Evolutionary conservation across 208 protist genomes (phyloP).

Genomic region (Trypanosoma caninum): DNA sequence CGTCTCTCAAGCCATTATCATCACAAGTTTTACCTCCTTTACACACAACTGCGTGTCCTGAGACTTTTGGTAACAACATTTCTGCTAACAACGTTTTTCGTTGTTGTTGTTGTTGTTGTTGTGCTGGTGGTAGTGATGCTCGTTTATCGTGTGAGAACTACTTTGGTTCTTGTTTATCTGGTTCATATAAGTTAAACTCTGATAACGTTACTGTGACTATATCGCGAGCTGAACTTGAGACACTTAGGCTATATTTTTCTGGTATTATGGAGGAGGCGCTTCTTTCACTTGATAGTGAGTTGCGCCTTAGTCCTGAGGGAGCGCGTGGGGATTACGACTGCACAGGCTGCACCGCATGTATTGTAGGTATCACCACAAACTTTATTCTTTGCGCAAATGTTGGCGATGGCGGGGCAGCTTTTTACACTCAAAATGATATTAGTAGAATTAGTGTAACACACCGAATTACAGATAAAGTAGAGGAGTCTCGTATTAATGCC

Average conservation of each 20-base stretch:
- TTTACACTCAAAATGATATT: conserved; percentile 47
- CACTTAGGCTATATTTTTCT: conserved; percentile 63
- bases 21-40: too few species aligned
- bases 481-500: conserved; percentile 51
- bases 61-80: too few species aligned
- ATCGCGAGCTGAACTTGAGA: conserved; percentile 49
- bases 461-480: conserved; percentile 39
- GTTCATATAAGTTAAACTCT: neutral
- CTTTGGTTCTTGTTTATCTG: neutral
- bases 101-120: neutral
- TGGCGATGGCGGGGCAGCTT: conserved; percentile 71
- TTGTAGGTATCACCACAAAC: conserved; percentile 68
- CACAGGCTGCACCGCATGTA: conserved; percentile 75
- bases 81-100: too few species aligned
- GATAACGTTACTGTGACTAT: conserved; percentile 6
- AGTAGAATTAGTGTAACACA: conserved; percentile 55
- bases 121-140: neutral
- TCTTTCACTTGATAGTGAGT: conserved; percentile 49
- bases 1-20: too few species aligned
- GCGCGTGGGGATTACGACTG: conserved; percentile 62
- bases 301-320: conserved; percentile 45
- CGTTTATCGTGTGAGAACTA: neutral
- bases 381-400: conserved; percentile 81
- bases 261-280: conserved; percentile 76
- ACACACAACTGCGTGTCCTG: too few species aligned